Evolutionary conservation across 768 basidiomycete genomes (phyloP).

Genomic region (Rhizopogon salebrosus): DNA sequence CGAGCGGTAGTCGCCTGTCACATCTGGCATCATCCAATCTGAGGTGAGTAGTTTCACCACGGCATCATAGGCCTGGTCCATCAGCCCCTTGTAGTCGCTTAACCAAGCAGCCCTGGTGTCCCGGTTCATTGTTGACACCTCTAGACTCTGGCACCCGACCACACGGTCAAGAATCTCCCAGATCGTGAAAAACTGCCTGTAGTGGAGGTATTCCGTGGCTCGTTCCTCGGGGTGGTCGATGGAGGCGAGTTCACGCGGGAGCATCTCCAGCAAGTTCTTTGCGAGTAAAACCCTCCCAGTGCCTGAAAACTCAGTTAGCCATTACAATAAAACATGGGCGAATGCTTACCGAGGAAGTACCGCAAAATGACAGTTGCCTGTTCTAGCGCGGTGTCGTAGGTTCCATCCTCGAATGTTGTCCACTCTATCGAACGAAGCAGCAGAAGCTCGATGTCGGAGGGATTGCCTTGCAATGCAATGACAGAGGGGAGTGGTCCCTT

Average conservation of each 20-base stretch:
- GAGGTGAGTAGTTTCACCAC: slow-evolving; percentile 68
- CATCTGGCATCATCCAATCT: slow-evolving; percentile 69
- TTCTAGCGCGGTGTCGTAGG: slow-evolving; percentile 73
- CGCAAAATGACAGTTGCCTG: slow-evolving; percentile 86
- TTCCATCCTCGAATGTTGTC: slow-evolving; percentile 75
- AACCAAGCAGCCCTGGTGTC: slow-evolving; percentile 60
- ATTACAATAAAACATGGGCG: neutral
- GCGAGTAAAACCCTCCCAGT: slow-evolving; percentile 73
- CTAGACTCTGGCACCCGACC: slow-evolving; percentile 53
- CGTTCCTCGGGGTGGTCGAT: slow-evolving; percentile 67
- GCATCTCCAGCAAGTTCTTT: slow-evolving; percentile 47
- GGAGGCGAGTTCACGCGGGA: slow-evolving; percentile 58
- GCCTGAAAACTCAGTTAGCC: slow-evolving; percentile 32
- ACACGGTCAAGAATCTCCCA: slow-evolving; percentile 65
- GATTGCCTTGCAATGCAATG: slow-evolving; percentile 49
- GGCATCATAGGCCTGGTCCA: slow-evolving; percentile 61
- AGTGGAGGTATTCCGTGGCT: slow-evolving; percentile 74
- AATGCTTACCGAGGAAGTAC: slow-evolving; percentile 76
- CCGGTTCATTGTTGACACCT: slow-evolving; percentile 51
- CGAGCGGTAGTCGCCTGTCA: slow-evolving; percentile 46
- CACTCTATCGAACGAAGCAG: slow-evolving; percentile 90
- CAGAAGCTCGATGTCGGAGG: slow-evolving; percentile 54
- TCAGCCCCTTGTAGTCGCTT: slow-evolving; percentile 53
- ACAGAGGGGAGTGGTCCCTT: slow-evolving; percentile 59
- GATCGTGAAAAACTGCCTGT: slow-evolving; percentile 71